phyloP scores from a whole-genome alignment of 768 basidiomycete genomes.

The Candolleomyces eurysporus region DNA sequence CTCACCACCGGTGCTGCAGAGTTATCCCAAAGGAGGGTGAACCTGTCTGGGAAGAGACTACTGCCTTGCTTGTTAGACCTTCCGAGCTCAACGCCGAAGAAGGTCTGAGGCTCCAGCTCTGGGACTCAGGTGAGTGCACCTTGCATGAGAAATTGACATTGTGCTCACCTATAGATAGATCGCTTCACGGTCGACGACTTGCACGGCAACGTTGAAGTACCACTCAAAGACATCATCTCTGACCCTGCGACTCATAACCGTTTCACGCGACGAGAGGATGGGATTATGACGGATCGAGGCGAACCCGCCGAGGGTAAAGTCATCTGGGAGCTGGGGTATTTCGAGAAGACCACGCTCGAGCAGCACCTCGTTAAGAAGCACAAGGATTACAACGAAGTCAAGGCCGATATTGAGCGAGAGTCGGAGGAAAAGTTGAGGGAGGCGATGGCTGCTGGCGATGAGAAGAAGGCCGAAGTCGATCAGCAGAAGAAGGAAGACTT shows the following conservation, averaged over 20 bases:
- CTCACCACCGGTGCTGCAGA: constrained; percentile 21
- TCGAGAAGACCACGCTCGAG: constrained; percentile 45
- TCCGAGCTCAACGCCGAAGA: constrained; percentile 70
- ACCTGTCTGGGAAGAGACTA: constrained; percentile 71
- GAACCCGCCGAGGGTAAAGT: constrained; percentile 28
- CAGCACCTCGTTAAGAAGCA: constrained; percentile 26
- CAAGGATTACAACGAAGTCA: constrained; percentile 35
- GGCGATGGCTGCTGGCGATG: constrained; percentile 33
- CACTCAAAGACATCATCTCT: constrained; percentile 33
- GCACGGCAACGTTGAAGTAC: constrained; percentile 46
- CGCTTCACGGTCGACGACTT: constrained; percentile 46
- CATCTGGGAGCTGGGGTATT: constrained; percentile 52
- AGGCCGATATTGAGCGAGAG: constrained; percentile 33
- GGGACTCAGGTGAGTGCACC: constrained; percentile 58
- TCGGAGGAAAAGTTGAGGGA: constrained; percentile 21
- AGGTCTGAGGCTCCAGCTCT: constrained; percentile 59
- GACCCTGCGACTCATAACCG: constrained; percentile 40
- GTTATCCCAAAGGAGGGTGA: constrained; percentile 62
- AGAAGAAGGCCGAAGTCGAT: constrained; percentile 33
- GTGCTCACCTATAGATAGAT: constrained; percentile 19
- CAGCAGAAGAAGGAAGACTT: constrained; percentile 37
- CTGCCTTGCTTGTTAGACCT: constrained; percentile 57
- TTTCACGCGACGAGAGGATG: constrained; percentile 46
- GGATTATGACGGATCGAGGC: constrained; percentile 32
- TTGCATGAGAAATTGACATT: background rate